phyloP scores from a whole-genome alignment of 139 green algal species.

The Pseudopediastrum boryanum region DNA sequence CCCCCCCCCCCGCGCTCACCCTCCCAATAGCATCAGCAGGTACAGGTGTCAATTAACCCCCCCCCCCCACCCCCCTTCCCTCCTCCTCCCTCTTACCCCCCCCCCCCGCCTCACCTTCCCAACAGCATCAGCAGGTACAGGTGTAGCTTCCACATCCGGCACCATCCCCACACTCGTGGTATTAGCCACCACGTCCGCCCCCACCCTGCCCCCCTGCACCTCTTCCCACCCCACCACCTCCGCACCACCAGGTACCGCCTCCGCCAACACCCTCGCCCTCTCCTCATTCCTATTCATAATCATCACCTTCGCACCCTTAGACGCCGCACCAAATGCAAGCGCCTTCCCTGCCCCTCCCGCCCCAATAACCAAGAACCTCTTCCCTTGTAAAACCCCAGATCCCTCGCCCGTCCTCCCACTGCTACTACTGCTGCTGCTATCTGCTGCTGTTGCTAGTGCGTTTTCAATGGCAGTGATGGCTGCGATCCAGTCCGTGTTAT shows the following conservation, averaged over 20 bases:
- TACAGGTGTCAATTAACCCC: too few species aligned
- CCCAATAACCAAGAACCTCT: slow-evolving; percentile 90
- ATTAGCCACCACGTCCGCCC: slow-evolving; percentile 91
- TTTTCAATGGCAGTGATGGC: slow-evolving; percentile 91
- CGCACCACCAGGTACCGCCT: slow-evolving; percentile 39
- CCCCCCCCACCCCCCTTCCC: too few species aligned
- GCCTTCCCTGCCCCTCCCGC: slow-evolving; percentile 91
- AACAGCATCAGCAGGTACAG: slow-evolving; percentile 66
- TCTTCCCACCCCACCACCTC: slow-evolving; percentile 50
- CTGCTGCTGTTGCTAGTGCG: slow-evolving; percentile 49
- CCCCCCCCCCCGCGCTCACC: too few species aligned
- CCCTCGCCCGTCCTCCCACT: neutral
- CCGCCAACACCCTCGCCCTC: slow-evolving; percentile 73
- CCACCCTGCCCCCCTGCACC: slow-evolving; percentile 52
- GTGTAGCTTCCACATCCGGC: slow-evolving; percentile 73
- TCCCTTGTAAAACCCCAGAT: slow-evolving; percentile 44
- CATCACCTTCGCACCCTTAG: slow-evolving; percentile 69
- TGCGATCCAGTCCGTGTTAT: slow-evolving; percentile 96
- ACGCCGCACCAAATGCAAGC: slow-evolving; percentile 90
- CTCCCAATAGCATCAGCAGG: too few species aligned
- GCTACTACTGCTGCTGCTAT: slow-evolving; percentile 17
- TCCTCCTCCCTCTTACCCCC: neutral
- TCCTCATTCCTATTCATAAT: slow-evolving; percentile 74
- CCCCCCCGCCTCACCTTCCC: slow-evolving; percentile 40
- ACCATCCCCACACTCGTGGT: slow-evolving; percentile 95